Base-by-base conservation (phyloP, 805 yeast species). In the Brettanomyces bruxellensis region DNA sequence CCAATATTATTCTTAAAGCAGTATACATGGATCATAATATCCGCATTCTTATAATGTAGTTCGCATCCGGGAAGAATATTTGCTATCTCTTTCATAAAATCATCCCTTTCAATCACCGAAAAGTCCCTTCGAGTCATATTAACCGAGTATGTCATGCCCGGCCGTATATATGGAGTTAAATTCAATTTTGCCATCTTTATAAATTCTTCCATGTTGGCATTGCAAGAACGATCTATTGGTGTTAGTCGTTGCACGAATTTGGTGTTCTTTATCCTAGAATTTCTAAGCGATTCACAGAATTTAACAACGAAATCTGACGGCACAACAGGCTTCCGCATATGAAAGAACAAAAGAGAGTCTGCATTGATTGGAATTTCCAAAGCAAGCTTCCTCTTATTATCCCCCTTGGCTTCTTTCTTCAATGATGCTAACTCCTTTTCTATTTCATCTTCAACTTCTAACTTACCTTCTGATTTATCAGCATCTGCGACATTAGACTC, bases 1-100 rank as follows among this genome's bases (percentile, higher is more conserved):
- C 99, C 99, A 34, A 93, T 75, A 50, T 86, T 85, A 51, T 79
- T 84, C 67, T 90, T 91, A 67, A 83, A 91, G 59, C 96, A 86
- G 61, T 88, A 96, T 3, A 93, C 84, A 45, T 91, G 59, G 42
- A 93, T 76, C 54, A 93, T 68, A 58, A 82, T 81, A 50, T 90
- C 95, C 57, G 78, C 87, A 11, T 78, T 66, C 56, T 86, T 86
- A 61, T 93, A 72, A 60, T 89, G 95, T 13, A 93, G 95, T 18
- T 65, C 69, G 61, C 88, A 96, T 2, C 81, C 82, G 51, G 60
- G 56, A n/a, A 61, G 40, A 8, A 51, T 41, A 24, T 53, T 53
- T 3, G 58, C 57, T 7, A 90, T 73, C 11, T 78, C 70, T 34
- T 73, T 76, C 49, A 87, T 88, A 44, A 91, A 77, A n/a, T 78